These are phyloP conservation scores for Panicum hallii DNA, from an alignment of 202 grass and related monocot species.

Conservation along the genomic window DNA sequence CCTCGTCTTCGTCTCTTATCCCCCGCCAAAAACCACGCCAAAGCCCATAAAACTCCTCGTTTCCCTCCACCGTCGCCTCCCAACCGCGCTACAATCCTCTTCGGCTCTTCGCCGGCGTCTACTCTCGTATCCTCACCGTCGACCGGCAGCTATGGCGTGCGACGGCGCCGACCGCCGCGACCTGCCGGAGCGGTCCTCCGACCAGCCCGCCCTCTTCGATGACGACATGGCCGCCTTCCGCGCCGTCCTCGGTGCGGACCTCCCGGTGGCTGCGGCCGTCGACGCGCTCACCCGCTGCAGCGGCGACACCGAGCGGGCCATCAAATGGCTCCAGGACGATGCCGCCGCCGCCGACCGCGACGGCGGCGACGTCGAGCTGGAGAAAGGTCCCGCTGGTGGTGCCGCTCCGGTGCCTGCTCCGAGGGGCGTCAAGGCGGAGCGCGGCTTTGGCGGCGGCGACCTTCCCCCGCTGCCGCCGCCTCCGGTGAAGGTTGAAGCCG, in stretches of 20 bases:
- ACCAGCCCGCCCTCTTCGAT: conserved; percentile 23
- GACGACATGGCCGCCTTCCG: conserved; percentile 39
- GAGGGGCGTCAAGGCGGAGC: background rate
- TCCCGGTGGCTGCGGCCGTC: conserved; percentile 40
- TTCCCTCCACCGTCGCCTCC: background rate
- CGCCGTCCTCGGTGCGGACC: background rate
- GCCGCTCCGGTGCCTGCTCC: background rate
- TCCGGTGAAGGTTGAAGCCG: conserved; percentile 36
- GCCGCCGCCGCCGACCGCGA: background rate
- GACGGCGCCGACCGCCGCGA: background rate
- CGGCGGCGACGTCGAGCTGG: background rate
- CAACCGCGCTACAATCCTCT: background rate
- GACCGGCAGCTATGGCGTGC: background rate
- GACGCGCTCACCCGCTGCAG: conserved; percentile 46
- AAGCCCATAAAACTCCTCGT: background rate
- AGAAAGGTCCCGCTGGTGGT: background rate
- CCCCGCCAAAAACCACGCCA: background rate
- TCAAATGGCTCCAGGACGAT: conserved; percentile 54
- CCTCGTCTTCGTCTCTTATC: conserved; percentile 6
- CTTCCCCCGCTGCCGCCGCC: background rate
- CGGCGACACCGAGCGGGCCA: conserved; percentile 52
- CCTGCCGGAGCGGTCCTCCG: background rate
- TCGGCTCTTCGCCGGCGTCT: background rate
- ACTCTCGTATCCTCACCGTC: background rate
- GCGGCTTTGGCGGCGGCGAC: background rate